Evolutionary conservation across 1,284 basidiomycete genomes (phyloP), one percentile per base, ranked within the genome.

Genomic region (Microbotryum intermedium): DNA sequence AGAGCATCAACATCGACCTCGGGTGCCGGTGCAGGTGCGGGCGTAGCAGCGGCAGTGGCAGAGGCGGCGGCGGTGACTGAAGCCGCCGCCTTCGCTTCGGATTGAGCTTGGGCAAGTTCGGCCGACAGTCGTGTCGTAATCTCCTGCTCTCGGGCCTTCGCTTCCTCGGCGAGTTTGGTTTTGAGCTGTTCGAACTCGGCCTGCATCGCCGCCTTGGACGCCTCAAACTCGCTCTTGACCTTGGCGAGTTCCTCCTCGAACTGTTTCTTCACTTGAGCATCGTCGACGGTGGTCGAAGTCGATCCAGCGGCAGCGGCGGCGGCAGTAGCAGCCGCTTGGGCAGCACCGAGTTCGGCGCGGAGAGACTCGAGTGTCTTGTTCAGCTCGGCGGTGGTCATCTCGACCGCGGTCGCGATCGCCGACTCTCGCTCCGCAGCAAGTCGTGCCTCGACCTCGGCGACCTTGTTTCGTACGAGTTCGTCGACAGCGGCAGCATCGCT

Each of bases 111-210:
- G 50, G 53, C 55, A 50, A 67, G 54, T 20, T 65, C 66, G 13
- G 57, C 55, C 1, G 61, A 57, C 13, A 67, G 55, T 8, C 59
- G 60, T 7, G 56, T 53, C 9, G 59, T 59, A 25, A 65, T 53
- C 26, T 65, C 64, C 55, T 58, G 53, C 59, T 67, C 66, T 8
- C 61, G 57, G 28, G 52, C 55, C 29, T 60, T 53, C 23, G 66
- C 59, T 34, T 65, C 63, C 18, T 57, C 59, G 8, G 55, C 48
- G 34, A 65, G 55, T 11, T 52, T 50, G 30, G 42, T 42, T 55
- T 65, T 67, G 55, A 65, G 50, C 46, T 56, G 51, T 20, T 61
- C 61, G 5, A 67, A 62, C 39, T 65, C 55, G 42, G 30, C 52
- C 42, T 59, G 53, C 26, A 67, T 49, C 34, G 60, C 59, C 47